These are phyloP conservation scores for Platismatia glauca DNA, from an alignment of 495 filamentous ascomycete species.

Conservation along the genomic window DNA sequence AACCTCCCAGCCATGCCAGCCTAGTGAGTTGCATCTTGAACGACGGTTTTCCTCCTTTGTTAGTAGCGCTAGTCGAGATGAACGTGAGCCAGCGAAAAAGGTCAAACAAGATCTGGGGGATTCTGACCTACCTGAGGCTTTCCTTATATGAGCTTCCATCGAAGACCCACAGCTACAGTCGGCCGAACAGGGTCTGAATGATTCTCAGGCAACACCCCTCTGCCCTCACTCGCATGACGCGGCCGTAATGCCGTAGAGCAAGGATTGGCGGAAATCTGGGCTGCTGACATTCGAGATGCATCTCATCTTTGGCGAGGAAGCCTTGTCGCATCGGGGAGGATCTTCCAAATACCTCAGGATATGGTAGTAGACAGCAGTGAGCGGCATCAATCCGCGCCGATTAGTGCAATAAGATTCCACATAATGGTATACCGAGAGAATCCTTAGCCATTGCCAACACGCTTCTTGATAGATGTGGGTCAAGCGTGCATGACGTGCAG, in stretches of 20 bases:
- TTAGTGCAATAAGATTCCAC: not conserved
- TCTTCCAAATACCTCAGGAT: not conserved
- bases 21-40: conserved; percentile 4
- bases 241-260: not conserved
- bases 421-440: not conserved
- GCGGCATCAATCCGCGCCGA: conserved; percentile 1
- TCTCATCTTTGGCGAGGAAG: not conserved
- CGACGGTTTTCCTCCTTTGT: not conserved
- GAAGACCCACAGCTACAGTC: not conserved
- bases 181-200: not conserved
- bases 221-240: not conserved
- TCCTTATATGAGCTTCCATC: not conserved
- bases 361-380: not conserved
- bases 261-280: not conserved
- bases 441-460: not conserved
- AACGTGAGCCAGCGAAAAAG: not conserved
- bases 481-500: not conserved
- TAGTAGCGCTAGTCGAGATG: not conserved
- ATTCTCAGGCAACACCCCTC: not conserved
- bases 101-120: not conserved
- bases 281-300: not conserved
- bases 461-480: not conserved
- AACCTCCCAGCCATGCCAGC: conserved; percentile 4
- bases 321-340: not conserved
- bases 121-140: not conserved